Evolutionary conservation across 2,329 filamentous ascomycete genomes (phyloP).

Genomic region (Cladosporium colombiae): DNA sequence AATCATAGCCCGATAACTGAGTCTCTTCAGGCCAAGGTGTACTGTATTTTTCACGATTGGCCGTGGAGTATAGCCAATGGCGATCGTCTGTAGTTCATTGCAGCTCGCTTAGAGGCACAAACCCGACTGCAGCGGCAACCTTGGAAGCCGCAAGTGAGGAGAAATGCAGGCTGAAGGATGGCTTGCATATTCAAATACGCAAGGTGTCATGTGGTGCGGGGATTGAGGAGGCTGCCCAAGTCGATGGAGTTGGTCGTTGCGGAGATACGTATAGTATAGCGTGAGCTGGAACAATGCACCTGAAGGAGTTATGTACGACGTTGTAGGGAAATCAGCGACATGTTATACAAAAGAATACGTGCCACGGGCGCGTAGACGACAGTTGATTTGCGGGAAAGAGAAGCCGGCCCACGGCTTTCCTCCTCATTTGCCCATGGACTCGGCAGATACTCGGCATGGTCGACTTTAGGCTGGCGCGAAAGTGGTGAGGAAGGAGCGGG

Average conservation of each 20-base stretch:
- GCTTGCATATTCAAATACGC: background rate
- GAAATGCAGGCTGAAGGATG: slow-evolving; percentile 9
- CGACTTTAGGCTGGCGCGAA: slow-evolving; percentile 1
- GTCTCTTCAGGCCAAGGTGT: too few species aligned
- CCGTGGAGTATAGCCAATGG: background rate
- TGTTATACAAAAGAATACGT: background rate
- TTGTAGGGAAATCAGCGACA: background rate
- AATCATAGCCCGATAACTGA: too few species aligned
- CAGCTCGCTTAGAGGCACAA: background rate
- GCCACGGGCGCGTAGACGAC: slow-evolving; percentile 4
- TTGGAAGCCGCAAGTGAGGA: background rate
- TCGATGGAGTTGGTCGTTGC: background rate
- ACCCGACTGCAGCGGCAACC: background rate
- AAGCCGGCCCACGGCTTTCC: background rate
- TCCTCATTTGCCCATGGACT: slow-evolving; percentile 1
- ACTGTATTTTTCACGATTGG: too few species aligned
- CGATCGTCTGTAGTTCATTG: too few species aligned
- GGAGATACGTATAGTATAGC: background rate
- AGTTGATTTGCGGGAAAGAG: slow-evolving; percentile 2
- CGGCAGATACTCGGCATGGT: background rate
- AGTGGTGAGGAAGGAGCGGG: background rate
- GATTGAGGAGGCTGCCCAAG: background rate
- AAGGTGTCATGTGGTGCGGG: slow-evolving; percentile 2
- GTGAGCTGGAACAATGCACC: background rate
- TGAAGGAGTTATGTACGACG: background rate